These are phyloP conservation scores for Hysterium pulicare DNA, from an alignment of 2,329 filamentous ascomycete genomes.

Conservation along the genomic window DNA sequence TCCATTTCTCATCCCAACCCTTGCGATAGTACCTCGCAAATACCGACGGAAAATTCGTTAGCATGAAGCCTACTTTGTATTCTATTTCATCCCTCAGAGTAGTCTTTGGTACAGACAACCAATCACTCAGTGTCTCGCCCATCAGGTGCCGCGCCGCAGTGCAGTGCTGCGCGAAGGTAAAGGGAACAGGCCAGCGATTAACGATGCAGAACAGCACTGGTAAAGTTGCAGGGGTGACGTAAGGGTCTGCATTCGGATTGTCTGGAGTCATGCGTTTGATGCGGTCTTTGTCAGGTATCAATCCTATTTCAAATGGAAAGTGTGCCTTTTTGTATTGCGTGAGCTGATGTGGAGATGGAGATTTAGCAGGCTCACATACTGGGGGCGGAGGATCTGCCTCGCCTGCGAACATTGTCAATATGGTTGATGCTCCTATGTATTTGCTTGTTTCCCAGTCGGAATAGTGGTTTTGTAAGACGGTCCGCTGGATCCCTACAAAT, in stretches of 20 bases:
- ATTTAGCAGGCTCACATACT: background rate
- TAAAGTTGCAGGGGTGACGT: background rate
- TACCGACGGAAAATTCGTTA: background rate
- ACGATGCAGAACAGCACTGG: background rate
- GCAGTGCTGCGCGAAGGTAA: constrained; percentile 1
- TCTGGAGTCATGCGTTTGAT: background rate
- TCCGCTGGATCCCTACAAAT: background rate
- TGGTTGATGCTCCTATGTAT: background rate
- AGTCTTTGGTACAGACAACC: background rate
- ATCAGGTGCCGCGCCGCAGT: background rate
- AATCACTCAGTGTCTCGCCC: background rate
- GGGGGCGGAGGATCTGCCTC: background rate
- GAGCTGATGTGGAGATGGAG: too few species aligned
- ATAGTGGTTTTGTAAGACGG: background rate
- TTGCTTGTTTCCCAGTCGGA: background rate
- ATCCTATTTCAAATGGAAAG: background rate
- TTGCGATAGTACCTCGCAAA: background rate
- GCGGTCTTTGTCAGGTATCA: background rate
- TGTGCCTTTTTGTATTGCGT: too few species aligned
- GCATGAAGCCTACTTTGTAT: background rate
- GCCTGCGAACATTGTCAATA: background rate
- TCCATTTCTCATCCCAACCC: background rate
- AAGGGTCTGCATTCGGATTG: background rate
- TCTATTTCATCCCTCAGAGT: background rate
- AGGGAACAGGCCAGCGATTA: background rate